Evolutionary conservation across 148 eudicot species (phyloP).

Genomic region (Fagopyrum esculentum): DNA sequence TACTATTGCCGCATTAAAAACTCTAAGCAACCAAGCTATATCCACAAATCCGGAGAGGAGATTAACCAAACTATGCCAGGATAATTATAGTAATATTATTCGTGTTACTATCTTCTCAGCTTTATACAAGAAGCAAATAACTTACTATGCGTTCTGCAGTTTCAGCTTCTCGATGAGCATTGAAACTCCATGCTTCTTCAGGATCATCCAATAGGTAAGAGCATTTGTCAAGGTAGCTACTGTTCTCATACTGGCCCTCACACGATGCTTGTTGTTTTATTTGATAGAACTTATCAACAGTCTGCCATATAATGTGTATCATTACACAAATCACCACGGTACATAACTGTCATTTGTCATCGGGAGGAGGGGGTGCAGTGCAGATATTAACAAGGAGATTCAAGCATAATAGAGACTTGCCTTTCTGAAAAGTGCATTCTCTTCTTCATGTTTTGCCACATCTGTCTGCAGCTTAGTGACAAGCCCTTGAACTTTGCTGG

Average conservation of each 20-base stretch:
- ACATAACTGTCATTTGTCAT: neutral
- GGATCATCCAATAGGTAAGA: slow-evolving; percentile 57
- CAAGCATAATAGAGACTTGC: slow-evolving; percentile 20
- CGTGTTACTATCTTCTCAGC: neutral
- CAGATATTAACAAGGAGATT: neutral
- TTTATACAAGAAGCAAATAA: slow-evolving; percentile 14
- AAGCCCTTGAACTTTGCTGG: slow-evolving; percentile 43
- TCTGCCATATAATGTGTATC: slow-evolving; percentile 32
- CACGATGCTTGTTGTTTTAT: slow-evolving; percentile 41
- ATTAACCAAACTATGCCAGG: neutral
- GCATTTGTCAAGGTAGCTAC: slow-evolving; percentile 54
- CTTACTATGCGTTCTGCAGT: slow-evolving; percentile 67
- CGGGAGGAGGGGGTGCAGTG: neutral
- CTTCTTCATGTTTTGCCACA: slow-evolving; percentile 46
- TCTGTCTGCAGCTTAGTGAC: slow-evolving; percentile 34
- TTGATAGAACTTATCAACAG: slow-evolving; percentile 61
- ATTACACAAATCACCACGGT: neutral
- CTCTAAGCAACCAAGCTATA: neutral
- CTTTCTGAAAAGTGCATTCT: slow-evolving; percentile 57
- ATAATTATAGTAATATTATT: neutral
- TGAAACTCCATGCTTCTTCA: slow-evolving; percentile 66
- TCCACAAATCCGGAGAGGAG: neutral
- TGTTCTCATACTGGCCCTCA: slow-evolving; percentile 26
- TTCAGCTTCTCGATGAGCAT: slow-evolving; percentile 55
- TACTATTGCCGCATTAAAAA: neutral